A percentile compares a stretch with the other conserved stretches of the same genome.
phyloP scores from a whole-genome alignment of 257 asterid genomes.

The Petunia axillaris region DNA sequence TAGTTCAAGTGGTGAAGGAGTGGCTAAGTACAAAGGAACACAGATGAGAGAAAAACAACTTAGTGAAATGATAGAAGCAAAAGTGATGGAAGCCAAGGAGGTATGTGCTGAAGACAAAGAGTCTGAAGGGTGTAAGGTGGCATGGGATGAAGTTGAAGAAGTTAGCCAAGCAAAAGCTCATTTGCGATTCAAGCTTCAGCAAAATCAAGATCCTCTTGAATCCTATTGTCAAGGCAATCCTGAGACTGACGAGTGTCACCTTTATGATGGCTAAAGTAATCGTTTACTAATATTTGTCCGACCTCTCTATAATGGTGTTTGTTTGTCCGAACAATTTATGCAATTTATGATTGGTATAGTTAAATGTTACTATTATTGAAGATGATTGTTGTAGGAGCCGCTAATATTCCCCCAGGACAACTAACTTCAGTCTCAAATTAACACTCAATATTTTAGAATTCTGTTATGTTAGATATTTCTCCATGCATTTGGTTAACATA shows the following conservation, averaged over 20 bases:
- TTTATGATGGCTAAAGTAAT: conserved; percentile 39
- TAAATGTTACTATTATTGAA: too few relatives aligned
- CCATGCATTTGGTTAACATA: too few relatives aligned
- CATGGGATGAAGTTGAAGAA: conserved; percentile 82
- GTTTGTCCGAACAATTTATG: too few relatives aligned
- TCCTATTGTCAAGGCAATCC: conserved; percentile 66
- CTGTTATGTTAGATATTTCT: too few relatives aligned
- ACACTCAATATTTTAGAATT: too few relatives aligned
- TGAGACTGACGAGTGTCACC: conserved; percentile 64
- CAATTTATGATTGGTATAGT: too few relatives aligned
- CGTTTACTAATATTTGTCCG: too few relatives aligned
- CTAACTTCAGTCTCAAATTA: too few relatives aligned
- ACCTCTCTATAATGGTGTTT: too few relatives aligned
- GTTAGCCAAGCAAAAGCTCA: conserved; percentile 76
- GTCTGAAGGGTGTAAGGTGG: conserved; percentile 75
- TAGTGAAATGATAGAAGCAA: conserved; percentile 69
- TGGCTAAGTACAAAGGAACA: conserved; percentile 60
- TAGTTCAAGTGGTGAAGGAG: conserved; percentile 31
- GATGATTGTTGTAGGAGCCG: too few relatives aligned
- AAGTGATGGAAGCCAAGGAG: conserved; percentile 59
- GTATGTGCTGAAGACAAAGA: conserved; percentile 56
- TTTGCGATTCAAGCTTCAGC: conserved; percentile 61
- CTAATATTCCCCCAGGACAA: too few relatives aligned
- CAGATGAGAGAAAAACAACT: conserved; percentile 66
- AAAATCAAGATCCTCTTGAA: conserved; percentile 57